Conservation (phyloP, 2,329 filamentous ascomycete species). For the Aspergillus caelatus region DNA sequence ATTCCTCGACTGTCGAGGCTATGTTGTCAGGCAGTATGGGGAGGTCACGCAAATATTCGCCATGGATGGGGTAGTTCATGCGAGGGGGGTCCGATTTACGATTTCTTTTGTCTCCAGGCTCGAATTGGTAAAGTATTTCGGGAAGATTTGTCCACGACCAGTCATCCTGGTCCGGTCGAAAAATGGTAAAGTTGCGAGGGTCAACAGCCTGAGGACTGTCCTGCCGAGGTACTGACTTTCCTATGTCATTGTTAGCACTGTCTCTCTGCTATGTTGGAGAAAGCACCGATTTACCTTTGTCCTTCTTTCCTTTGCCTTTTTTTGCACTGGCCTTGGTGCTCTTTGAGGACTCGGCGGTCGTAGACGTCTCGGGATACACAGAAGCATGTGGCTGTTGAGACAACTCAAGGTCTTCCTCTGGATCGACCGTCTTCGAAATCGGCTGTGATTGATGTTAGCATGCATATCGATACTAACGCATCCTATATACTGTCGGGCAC, state of each 20-base stretch:
- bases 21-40: constrained; percentile 34
- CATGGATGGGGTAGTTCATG: constrained; percentile 17
- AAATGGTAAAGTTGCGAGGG: constrained; percentile 16
- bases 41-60: constrained; percentile 20
- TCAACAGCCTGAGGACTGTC: constrained; percentile 16
- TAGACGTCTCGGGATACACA: neutral
- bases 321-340: neutral
- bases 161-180: constrained; percentile 17
- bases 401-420: neutral
- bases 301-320: neutral
- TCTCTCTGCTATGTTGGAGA: neutral
- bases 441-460: neutral
- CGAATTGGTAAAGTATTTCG: constrained; percentile 27
- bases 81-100: neutral
- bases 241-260: neutral
- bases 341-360: neutral
- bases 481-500: neutral
- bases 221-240: constrained; percentile 12
- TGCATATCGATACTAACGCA: neutral
- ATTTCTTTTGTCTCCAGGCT: constrained; percentile 9
- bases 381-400: neutral
- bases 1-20: constrained; percentile 33
- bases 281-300: neutral
- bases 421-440: neutral
- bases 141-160: constrained; percentile 29